Conservation (phyloP, 805 yeast species). For the Ogataea allantospora region DNA sequence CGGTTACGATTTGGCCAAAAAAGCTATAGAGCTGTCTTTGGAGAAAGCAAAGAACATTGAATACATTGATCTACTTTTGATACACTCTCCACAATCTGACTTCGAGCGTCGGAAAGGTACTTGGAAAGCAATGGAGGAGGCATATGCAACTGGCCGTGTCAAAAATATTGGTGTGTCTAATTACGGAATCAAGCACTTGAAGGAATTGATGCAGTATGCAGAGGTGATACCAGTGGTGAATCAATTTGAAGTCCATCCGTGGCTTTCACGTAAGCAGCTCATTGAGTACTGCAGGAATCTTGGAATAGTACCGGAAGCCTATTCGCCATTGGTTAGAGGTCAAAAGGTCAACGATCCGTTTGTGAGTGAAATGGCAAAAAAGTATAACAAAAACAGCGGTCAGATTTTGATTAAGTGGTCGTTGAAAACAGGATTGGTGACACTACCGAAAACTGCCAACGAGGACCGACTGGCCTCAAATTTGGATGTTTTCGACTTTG, state of each 20-base stretch:
- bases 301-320: constrained; percentile 56
- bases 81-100: constrained; percentile 53
- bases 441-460: constrained; percentile 34
- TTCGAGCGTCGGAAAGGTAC: constrained; percentile 44
- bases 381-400: constrained; percentile 48
- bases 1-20: constrained; percentile 39
- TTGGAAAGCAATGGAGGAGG: constrained; percentile 57
- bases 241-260: constrained; percentile 51
- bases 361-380: constrained; percentile 43
- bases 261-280: constrained; percentile 45
- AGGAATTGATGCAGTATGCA: constrained; percentile 49
- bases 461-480: constrained; percentile 40
- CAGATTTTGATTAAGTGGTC: constrained; percentile 71
- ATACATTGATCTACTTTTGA: constrained; percentile 53
- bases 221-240: constrained; percentile 45
- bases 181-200: constrained; percentile 55
- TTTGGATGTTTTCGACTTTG: constrained; percentile 38
- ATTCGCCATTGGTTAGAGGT: constrained; percentile 64
- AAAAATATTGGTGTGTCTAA: constrained; percentile 66
- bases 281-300: constrained; percentile 42
- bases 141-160: constrained; percentile 48
- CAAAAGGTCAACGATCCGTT: constrained; percentile 42
- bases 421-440: constrained; percentile 56
- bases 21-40: constrained; percentile 43
- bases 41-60: constrained; percentile 40